These are phyloP conservation scores for Saksenaea oblongispora DNA, from an alignment of 371 early-diverging fungal species.

Conservation along the genomic window DNA sequence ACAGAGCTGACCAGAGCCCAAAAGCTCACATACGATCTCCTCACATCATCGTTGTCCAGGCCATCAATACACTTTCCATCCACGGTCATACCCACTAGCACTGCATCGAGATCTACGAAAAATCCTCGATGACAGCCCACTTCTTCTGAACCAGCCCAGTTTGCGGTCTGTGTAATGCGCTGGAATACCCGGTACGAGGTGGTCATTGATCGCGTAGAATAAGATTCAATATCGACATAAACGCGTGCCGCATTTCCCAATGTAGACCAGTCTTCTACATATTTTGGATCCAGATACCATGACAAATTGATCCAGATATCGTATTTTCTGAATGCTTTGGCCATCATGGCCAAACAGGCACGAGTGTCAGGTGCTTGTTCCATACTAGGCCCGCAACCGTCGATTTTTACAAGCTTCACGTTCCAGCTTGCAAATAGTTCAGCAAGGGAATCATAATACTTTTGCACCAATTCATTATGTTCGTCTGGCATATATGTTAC, in stretches of 20 bases:
- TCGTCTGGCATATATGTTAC: conserved; percentile 43
- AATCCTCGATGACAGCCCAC: conserved; percentile 35
- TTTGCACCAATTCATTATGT: conserved; percentile 27
- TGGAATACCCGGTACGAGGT: conserved; percentile 44
- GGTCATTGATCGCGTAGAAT: conserved; percentile 44
- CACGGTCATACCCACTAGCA: conserved; percentile 47
- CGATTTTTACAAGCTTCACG: conserved; percentile 40
- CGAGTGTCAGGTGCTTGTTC: conserved; percentile 41
- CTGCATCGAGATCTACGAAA: conserved; percentile 45
- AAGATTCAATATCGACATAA: conserved; percentile 45
- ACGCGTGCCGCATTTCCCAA: conserved; percentile 42
- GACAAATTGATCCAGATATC: conserved; percentile 45
- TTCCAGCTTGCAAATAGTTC: conserved; percentile 41
- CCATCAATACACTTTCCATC: conserved; percentile 44
- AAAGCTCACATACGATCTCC: conserved; percentile 41
- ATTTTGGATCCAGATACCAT: conserved; percentile 40
- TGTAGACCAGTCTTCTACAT: conserved; percentile 40
- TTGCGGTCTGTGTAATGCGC: conserved; percentile 34
- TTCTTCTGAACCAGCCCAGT: conserved; percentile 30
- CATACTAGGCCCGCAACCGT: conserved; percentile 46
- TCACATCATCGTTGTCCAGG: conserved; percentile 43
- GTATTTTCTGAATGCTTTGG: conserved; percentile 29
- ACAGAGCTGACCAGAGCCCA: conserved; percentile 49
- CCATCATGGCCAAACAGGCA: conserved; percentile 32
- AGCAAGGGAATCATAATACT: conserved; percentile 42